Base-by-base conservation (phyloP, 352 stramenopile genomes). In the Phytophthora chlamydospora region DNA sequence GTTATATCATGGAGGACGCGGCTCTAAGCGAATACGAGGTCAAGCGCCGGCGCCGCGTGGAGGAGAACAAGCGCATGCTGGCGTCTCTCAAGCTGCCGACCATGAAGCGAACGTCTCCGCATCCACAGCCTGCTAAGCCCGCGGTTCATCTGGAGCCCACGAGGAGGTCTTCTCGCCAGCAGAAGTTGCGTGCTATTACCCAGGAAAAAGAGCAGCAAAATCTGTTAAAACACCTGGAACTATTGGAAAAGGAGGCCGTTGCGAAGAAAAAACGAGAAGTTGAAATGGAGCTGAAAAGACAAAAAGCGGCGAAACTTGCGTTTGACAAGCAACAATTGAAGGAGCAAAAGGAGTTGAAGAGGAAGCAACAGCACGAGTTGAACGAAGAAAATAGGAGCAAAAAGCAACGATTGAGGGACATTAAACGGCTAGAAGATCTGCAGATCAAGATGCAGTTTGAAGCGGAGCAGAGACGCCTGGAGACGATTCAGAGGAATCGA, bases 91-190 rank as follows among this genome's bases (percentile, higher is more conserved):
- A 54, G 3, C 6, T 73, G 11, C 58, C 64, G 3, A 24, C 24
- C 6, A 34, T 73, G 24, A 19, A 29, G 7, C 58, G 51, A 0
- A 17, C 24, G 10, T 43, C 45, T 3, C 17, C 40, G 29, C 51
- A 46, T 12, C 29, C 40, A 4, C 33, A 60, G 35, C 11, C 19
- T 11, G 0, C n/a, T 3, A 68, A 72, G 60, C 0, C 43, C 10
- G 24, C 13, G 6, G 45, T 53, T 9, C 54, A 39, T 62, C 11
- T 63, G 43, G 39, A 63, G 40, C 33, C 36, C 65, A 88, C 68
- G 39, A 71, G 49, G 72, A 80, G 50, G 54, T 68, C 40, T 75
- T 88, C 54, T 39, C 56, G 56, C 7, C 43, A 71, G 39, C 12
- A 46, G 5, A 47, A 54, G 31, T 12, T 8, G 6, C 62, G 57